Evolutionary conservation across 169 alveolate species (phyloP).

Genomic region (Toxoplasma gondii): DNA sequence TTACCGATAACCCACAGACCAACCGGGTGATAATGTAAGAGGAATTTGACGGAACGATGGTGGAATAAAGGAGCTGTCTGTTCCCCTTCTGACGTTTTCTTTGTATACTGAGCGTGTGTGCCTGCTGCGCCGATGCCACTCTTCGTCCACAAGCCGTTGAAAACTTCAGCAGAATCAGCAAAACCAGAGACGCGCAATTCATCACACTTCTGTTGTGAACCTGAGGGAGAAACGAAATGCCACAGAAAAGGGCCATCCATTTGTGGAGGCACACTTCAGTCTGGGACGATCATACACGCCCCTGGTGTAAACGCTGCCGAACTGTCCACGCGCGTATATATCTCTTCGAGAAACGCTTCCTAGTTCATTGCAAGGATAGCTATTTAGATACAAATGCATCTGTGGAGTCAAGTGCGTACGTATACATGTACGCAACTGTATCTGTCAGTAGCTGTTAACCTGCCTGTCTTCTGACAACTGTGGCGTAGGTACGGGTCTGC

Average conservation of each 20-base stretch:
- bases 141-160: slow-evolving; percentile 7
- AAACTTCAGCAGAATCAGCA: neutral
- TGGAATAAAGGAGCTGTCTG: neutral
- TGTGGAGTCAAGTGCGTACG: too few relatives aligned
- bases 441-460: too few relatives aligned
- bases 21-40: neutral
- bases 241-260: neutral
- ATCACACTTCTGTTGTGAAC: neutral
- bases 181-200: neutral
- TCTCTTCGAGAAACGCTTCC: neutral
- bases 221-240: neutral
- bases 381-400: too few relatives aligned
- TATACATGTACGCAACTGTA: too few relatives aligned
- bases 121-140: neutral
- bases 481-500: too few relatives aligned
- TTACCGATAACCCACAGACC: slow-evolving; percentile 28
- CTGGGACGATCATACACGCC: neutral
- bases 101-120: neutral
- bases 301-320: neutral
- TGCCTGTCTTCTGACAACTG: too few relatives aligned
- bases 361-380: too few relatives aligned
- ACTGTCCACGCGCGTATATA: neutral
- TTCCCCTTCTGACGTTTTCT: neutral
- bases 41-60: neutral
- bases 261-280: neutral